Evolutionary conservation across 2,329 filamentous ascomycete genomes (phyloP).

Genomic region (Fusarium verticillioides): DNA sequence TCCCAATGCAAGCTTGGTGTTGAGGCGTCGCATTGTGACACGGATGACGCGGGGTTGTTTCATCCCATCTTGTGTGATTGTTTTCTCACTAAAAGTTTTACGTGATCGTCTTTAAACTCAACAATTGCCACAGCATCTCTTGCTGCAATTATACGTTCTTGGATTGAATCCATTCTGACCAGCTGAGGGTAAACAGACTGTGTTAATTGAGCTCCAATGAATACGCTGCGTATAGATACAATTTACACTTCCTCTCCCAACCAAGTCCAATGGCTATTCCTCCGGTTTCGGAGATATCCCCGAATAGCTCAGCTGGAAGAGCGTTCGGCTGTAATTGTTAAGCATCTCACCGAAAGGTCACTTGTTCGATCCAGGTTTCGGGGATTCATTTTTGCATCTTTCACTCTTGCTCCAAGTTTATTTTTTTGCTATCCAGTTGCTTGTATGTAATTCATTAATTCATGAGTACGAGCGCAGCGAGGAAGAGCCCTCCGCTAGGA

Average conservation of each 20-base stretch:
- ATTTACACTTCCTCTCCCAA: neutral
- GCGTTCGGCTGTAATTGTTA: constrained; percentile 43
- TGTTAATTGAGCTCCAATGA: accelerated
- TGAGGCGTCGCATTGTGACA: neutral
- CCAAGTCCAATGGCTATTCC: constrained; percentile 24
- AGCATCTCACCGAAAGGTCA: constrained; percentile 40
- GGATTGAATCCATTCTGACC: too few relatives aligned
- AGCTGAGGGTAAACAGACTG: too few relatives aligned
- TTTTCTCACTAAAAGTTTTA: too few relatives aligned
- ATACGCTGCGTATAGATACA: neutral
- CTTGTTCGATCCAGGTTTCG: constrained; percentile 46
- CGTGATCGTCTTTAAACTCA: too few relatives aligned
- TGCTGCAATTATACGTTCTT: accelerated
- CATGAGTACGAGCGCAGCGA: neutral
- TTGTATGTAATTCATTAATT: neutral
- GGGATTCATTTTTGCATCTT: constrained; percentile 29
- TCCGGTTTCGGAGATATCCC: constrained; percentile 24
- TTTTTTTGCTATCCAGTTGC: neutral
- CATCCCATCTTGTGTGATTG: neutral
- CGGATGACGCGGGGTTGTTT: neutral
- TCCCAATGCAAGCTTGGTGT: neutral
- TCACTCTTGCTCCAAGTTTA: too few relatives aligned
- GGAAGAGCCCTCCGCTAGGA: neutral
- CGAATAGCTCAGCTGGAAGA: constrained; percentile 45
- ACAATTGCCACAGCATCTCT: neutral